Evolutionary conservation across 495 filamentous ascomycete genomes (phyloP), one percentile per base, ranked within the genome.

Genomic region (Bacidia gigantensis): DNA sequence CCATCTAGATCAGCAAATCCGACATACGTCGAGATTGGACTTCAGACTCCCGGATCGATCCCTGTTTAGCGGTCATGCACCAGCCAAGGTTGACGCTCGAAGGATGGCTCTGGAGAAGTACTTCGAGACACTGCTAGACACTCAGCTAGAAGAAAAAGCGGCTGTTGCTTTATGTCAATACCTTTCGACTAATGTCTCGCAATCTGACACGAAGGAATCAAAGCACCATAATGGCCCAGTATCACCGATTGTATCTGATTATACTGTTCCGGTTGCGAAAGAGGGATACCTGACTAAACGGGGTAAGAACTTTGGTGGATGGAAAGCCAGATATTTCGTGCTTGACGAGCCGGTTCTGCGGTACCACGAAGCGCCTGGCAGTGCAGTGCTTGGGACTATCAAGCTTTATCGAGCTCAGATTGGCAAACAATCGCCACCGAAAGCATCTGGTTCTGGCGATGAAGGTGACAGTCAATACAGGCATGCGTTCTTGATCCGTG

Each of bases 261-360:
- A 78, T 9, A 76, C 84, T 55, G 80, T 79, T 2, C 80, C 79
- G 50, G 79, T 83, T 1, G 72, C 80, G 55, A 90, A 89, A 61
- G 88, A 82, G 62, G 92, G 92, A 14, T 97, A 96, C 70, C 71
- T 98, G 26, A 96, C 92, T 5, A 98, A 98, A 68, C 74, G 84
- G 51, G 92, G 92, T 23, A 98, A 98, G 71, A 96, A 95, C 58
- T 97, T 97, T 67, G 92, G 92, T 22, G 92, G 92, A n/a, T 98
- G 92, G 92, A 98, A 98, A 64, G 87, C 87, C 14, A 76, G 92
- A 50, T 97, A 86, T 63, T 98, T 98, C 59, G 75, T 95, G 42
- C 76, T 98, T 0, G 87, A 97, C 60, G 88, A 88, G 1, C 86
- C 93, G 14, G 75, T 87, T 32, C 67, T 98, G 56, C 87, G 83